Evolutionary conservation across 352 stramenopile species (phyloP).

Genomic region (Phytophthora chlamydospora): DNA sequence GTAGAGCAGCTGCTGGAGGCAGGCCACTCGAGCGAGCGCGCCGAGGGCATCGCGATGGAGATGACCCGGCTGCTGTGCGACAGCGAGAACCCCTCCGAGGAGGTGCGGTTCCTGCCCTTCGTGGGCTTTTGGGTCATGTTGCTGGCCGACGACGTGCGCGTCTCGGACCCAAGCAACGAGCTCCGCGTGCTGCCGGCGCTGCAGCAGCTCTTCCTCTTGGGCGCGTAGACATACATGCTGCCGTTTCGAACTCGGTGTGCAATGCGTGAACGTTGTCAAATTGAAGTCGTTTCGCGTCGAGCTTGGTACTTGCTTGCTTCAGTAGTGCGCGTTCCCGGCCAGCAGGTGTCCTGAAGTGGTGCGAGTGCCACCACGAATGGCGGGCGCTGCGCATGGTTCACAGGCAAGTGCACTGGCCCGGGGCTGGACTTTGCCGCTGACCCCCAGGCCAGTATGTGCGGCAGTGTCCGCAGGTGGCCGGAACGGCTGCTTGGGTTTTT

Average conservation of each 20-base stretch:
- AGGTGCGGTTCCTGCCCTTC: constrained; percentile 60
- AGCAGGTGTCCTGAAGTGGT: constrained; percentile 3
- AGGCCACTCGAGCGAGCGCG: constrained; percentile 39
- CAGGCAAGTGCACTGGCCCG: background rate
- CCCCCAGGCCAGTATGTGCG: background rate
- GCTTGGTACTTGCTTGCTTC: constrained; percentile 3
- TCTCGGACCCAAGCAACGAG: constrained; percentile 57
- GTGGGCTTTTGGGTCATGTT: constrained; percentile 62
- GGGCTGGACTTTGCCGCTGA: constrained; percentile 12
- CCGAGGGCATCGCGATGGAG: constrained; percentile 42
- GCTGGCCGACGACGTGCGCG: constrained; percentile 42
- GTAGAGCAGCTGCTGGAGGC: constrained; percentile 45
- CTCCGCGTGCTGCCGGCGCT: constrained; percentile 37
- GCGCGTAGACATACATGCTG: constrained; percentile 2
- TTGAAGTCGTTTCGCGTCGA: constrained; percentile 17
- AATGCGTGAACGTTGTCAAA: constrained; percentile 15
- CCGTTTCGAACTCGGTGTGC: constrained; percentile 1
- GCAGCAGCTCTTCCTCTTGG: constrained; percentile 46
- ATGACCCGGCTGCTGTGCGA: constrained; percentile 52
- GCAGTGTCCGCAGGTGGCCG: background rate
- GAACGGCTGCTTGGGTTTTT: constrained; percentile 8
- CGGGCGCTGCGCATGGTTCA: background rate
- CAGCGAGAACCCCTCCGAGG: constrained; percentile 50
- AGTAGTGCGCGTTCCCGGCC: constrained; percentile 6
- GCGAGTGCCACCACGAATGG: constrained; percentile 7